Conservation (phyloP, 108 stramenopile species). For the Aurantiochytrium sp. region DNA sequence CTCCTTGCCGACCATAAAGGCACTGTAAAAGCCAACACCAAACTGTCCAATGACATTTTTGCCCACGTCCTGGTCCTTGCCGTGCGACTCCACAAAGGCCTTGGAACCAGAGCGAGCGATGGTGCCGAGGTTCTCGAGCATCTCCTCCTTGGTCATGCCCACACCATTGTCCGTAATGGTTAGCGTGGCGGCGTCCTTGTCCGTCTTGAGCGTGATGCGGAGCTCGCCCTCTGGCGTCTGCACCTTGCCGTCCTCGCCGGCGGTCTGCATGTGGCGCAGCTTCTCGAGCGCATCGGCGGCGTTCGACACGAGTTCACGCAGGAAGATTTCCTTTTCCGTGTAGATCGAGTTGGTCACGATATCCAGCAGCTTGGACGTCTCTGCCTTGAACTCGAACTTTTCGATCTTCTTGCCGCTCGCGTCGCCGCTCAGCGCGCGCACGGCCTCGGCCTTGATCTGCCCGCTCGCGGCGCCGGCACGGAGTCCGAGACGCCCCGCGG, state of each 20-base stretch:
- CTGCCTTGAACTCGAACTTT: conserved; percentile 75
- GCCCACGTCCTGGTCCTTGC: conserved; percentile 55
- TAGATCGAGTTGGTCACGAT: conserved; percentile 93
- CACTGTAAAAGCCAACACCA: conserved; percentile 98
- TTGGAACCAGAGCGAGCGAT: conserved; percentile 90
- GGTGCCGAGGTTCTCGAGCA: conserved; percentile 84
- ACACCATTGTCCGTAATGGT: conserved; percentile 91
- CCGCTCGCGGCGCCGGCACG: no score
- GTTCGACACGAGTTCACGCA: conserved; percentile 94
- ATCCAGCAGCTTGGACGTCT: conserved; percentile 68
- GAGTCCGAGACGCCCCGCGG: no score
- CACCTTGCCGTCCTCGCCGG: not conserved
- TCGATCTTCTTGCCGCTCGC: conserved; percentile 18
- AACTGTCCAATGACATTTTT: conserved; percentile 89
- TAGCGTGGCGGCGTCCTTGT: conserved; percentile 76
- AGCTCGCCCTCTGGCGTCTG: conserved; percentile 50
- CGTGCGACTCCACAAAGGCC: conserved; percentile 65
- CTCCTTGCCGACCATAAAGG: conserved; percentile 87
- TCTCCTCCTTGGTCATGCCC: conserved; percentile 85
- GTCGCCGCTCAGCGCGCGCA: not conserved
- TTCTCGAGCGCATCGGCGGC: conserved; percentile 93
- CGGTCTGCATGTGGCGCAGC: conserved; percentile 72
- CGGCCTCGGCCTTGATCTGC: no score
- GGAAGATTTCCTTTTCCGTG: conserved; percentile 94
- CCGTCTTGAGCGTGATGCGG: conserved; percentile 63